These are phyloP conservation scores for Neostapfia colusana DNA, from an alignment of 176 grass and related monocot genomes.

Conservation along the genomic window DNA sequence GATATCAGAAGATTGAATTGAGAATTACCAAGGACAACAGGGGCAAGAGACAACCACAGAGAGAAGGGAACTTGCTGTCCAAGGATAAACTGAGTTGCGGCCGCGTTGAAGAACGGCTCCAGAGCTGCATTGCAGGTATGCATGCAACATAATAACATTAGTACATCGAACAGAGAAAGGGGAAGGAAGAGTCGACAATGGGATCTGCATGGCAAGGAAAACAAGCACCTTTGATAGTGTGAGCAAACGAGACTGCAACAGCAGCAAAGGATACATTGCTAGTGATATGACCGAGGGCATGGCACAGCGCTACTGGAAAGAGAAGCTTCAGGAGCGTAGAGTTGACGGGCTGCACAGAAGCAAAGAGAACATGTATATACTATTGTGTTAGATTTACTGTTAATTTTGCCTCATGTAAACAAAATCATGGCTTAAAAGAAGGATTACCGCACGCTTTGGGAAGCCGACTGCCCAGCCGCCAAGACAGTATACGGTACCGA, in stretches of 20 bases:
- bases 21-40: conserved; percentile 89
- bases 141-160: conserved; percentile 29
- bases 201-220: conserved; percentile 23
- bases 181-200: background rate
- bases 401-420: background rate
- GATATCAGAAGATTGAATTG: conserved; percentile 19
- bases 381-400: background rate
- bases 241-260: conserved; percentile 96
- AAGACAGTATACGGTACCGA: conserved; percentile 79
- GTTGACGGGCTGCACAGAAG: conserved; percentile 77
- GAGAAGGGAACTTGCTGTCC: conserved; percentile 83
- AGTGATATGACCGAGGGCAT: conserved; percentile 90
- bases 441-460: conserved; percentile 90
- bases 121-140: conserved; percentile 68
- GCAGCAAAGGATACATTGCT: conserved; percentile 97
- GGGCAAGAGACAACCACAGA: conserved; percentile 94
- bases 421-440: background rate
- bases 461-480: conserved; percentile 77
- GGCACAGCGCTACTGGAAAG: conserved; percentile 83
- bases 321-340: conserved; percentile 83
- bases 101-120: conserved; percentile 98
- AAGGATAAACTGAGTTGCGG: conserved; percentile 97
- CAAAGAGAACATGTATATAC: background rate
- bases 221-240: conserved; percentile 85
- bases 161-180: conserved; percentile 10